Evolutionary conservation across 306 rosid genomes (phyloP), one percentile per base, ranked within the genome.

Genomic region (Dalbergia oliveri): DNA sequence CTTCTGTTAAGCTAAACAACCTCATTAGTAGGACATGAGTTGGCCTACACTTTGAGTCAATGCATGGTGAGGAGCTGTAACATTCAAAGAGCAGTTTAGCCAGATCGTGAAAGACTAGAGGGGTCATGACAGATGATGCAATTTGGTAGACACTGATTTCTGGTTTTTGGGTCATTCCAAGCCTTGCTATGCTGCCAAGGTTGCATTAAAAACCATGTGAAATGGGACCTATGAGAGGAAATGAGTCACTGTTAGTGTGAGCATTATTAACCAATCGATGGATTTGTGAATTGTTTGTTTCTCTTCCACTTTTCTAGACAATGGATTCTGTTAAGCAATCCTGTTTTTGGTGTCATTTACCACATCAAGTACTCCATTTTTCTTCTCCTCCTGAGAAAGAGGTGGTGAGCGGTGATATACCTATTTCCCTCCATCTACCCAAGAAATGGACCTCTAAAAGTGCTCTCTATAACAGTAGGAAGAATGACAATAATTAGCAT

Each of bases 401-500:
- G 73, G 47, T 39, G 21, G 15, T 71, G 63, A 54, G 63, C 19
- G 34, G 12, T 72, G 59, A 64, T 11, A 49, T 76, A 88, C 99
- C 99, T 89, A 67, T 91, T 95, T 83, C 98, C 99, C 87, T 95
- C 97, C 97, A 95, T 95, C 98, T 97, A 93, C 5, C 98, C 98
- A 26, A 94, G 94, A 80, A 93, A 95, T 73, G 99, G 98, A 54
- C 93, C 92, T 79, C 78, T 91, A 80, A 75, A 86, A 87, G 98
- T 95, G 85, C 99, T 95, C 26, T 95, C 99, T 43, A 93, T 93
- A n/a, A 95, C 96, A 57, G 98, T 95, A 2, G 98, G 99, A 61
- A 97, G 41, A 59, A 95, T 89, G 53, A 95, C 88, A 64, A 94
- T 93, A 51, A 91, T 91, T 1, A 98, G 99, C 71, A 89, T 14